These are phyloP conservation scores for Fagopyrum tataricum DNA, from an alignment of 148 eudicot species.

Conservation along the genomic window DNA sequence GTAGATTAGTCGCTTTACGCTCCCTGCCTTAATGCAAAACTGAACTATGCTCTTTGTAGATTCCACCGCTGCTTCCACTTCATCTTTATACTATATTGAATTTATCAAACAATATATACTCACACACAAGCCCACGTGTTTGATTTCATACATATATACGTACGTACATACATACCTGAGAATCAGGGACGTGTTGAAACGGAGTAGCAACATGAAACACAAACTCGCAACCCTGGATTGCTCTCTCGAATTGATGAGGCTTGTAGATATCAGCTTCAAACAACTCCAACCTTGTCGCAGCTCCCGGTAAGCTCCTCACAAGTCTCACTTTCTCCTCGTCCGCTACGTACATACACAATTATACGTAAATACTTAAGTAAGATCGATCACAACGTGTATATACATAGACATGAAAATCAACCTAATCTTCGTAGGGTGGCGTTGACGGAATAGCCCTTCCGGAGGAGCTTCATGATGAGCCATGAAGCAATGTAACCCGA, in stretches of 20 bases:
- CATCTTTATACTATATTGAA: conserved; percentile 30
- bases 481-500: conserved; percentile 41
- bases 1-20: conserved; percentile 47
- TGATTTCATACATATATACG: no score
- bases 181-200: conserved; percentile 18
- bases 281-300: conserved; percentile 34
- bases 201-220: conserved; percentile 64
- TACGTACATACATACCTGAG: conserved; percentile 19
- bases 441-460: conserved; percentile 41
- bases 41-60: conserved; percentile 30
- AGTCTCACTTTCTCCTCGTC: conserved; percentile 34
- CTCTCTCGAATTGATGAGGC: conserved; percentile 35
- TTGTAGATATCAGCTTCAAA: conserved; percentile 53
- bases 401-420: conserved; percentile 9
- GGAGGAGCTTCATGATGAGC: conserved; percentile 32
- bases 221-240: conserved; percentile 39
- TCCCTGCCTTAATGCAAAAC: conserved; percentile 37
- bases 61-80: conserved; percentile 34
- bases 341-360: no score
- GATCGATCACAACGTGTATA: no score
- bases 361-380: no score
- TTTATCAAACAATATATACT: no score
- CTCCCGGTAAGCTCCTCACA: conserved; percentile 27
- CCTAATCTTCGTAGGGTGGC: conserved; percentile 50
- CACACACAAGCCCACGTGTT: no score